Evolutionary conservation across 2,329 filamentous ascomycete species (phyloP).

Genomic region (Conoideocrella luteorostrata): DNA sequence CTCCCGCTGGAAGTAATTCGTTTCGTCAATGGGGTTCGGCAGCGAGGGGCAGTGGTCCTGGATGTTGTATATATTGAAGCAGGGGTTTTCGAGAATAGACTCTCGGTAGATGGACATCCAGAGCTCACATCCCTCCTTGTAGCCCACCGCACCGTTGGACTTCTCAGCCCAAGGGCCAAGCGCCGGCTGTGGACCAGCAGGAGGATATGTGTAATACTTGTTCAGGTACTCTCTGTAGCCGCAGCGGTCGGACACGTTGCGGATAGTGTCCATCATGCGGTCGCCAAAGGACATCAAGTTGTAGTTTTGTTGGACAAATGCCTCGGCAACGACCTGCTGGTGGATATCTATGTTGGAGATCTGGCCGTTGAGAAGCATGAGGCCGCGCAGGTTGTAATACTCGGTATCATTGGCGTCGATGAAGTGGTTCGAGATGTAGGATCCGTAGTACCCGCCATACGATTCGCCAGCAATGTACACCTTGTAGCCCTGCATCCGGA

Average conservation of each 20-base stretch:
- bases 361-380: conserved; percentile 67
- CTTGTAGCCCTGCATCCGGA: conserved; percentile 59
- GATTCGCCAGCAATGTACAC: conserved; percentile 68
- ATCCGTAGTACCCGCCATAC: conserved; percentile 62
- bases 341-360: conserved; percentile 45
- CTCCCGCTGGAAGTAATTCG: conserved; percentile 67
- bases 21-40: conserved; percentile 65
- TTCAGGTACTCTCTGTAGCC: conserved; percentile 56
- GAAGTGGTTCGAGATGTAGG: conserved; percentile 69
- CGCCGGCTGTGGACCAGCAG: conserved; percentile 51
- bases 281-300: conserved; percentile 59
- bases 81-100: conserved; percentile 58
- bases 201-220: conserved; percentile 62
- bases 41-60: conserved; percentile 63
- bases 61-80: conserved; percentile 73
- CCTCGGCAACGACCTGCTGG: conserved; percentile 41
- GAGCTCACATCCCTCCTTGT: conserved; percentile 47
- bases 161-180: conserved; percentile 36
- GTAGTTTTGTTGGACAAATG: conserved; percentile 55
- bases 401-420: conserved; percentile 57
- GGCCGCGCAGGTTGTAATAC: conserved; percentile 62
- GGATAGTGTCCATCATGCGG: conserved; percentile 45
- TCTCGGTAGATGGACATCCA: conserved; percentile 51
- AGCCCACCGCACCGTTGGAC: conserved; percentile 21
- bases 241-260: conserved; percentile 47